A percentile compares a stretch with the other conserved stretches of the same genome.
Evolutionary conservation across 2,329 filamentous ascomycete genomes (phyloP).

Genomic region (Didymella segeticola): DNA sequence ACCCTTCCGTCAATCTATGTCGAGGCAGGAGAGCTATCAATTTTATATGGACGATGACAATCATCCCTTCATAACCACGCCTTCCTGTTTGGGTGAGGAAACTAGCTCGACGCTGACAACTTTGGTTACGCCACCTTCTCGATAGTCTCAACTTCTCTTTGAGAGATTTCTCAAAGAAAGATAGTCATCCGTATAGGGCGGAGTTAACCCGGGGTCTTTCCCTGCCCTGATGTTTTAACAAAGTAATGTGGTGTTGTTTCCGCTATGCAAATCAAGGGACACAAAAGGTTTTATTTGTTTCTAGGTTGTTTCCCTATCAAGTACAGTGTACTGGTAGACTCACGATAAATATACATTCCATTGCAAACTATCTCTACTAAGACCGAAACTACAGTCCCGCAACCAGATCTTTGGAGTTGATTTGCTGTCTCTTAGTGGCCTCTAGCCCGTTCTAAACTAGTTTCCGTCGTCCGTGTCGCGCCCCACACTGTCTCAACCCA

Average conservation of each 20-base stretch:
- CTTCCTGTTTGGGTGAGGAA: not conserved
- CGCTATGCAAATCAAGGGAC: not conserved
- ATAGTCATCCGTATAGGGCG: too few relatives aligned
- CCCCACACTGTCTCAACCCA: not conserved
- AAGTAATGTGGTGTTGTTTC: not conserved
- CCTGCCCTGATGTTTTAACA: not conserved
- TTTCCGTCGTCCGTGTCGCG: not conserved
- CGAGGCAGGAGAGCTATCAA: constrained; percentile 3
- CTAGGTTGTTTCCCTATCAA: not conserved
- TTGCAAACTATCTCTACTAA: not conserved
- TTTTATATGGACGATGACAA: constrained; percentile 16
- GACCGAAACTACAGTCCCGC: not conserved
- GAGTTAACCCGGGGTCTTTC: too few relatives aligned
- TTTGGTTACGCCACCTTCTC: not conserved
- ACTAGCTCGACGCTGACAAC: not conserved
- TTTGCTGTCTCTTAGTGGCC: not conserved
- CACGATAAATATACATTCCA: not conserved
- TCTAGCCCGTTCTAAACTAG: constrained; percentile 1
- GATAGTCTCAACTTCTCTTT: not conserved
- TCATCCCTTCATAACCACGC: constrained; percentile 13
- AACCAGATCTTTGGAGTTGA: not conserved
- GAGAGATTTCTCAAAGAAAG: not conserved
- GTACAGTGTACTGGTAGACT: not conserved
- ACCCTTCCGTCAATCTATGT: not conserved
- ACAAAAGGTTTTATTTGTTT: not conserved